Conservation (phyloP, 345 rosid genomes). For the Lepidium africanum region DNA sequence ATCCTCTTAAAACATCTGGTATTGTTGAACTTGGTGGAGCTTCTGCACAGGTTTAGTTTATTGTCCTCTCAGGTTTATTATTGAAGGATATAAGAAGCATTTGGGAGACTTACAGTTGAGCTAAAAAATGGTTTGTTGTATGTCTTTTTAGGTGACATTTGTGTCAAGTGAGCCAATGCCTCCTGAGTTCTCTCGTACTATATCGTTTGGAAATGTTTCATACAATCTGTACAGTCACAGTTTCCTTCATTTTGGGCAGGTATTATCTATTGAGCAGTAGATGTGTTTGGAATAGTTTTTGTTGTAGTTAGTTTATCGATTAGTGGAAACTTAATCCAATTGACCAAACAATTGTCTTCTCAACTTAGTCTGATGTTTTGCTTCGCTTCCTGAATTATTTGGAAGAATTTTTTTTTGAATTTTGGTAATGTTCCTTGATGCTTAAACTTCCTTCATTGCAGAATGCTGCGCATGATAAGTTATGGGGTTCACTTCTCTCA, state of each 20-base stretch:
- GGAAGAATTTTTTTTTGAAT: background rate
- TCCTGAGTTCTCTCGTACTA: constrained; percentile 53
- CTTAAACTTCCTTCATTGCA: constrained; percentile 30
- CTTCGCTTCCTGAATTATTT: background rate
- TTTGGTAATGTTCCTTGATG: background rate
- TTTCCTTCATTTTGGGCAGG: constrained; percentile 97
- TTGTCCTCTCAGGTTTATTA: background rate
- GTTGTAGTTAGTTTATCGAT: background rate
- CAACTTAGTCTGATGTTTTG: background rate
- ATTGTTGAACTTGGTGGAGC: constrained; percentile 98
- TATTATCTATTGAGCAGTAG: constrained; percentile 9
- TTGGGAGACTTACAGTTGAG: background rate
- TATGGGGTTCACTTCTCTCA: constrained; percentile 56
- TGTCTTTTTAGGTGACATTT: constrained; percentile 65
- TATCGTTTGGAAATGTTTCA: constrained; percentile 62
- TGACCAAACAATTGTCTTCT: background rate
- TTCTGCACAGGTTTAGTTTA: constrained; percentile 73
- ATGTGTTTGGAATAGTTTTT: background rate
- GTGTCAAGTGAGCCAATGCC: constrained; percentile 71
- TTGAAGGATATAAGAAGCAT: background rate
- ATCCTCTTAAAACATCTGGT: constrained; percentile 78
- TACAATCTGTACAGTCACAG: constrained; percentile 94
- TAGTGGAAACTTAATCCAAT: background rate
- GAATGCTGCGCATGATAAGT: constrained; percentile 78
- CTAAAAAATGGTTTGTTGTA: background rate